Evolutionary conservation across 1,284 basidiomycete genomes (phyloP).

Genomic region (Apiotrichum mycotoxinovorans): DNA sequence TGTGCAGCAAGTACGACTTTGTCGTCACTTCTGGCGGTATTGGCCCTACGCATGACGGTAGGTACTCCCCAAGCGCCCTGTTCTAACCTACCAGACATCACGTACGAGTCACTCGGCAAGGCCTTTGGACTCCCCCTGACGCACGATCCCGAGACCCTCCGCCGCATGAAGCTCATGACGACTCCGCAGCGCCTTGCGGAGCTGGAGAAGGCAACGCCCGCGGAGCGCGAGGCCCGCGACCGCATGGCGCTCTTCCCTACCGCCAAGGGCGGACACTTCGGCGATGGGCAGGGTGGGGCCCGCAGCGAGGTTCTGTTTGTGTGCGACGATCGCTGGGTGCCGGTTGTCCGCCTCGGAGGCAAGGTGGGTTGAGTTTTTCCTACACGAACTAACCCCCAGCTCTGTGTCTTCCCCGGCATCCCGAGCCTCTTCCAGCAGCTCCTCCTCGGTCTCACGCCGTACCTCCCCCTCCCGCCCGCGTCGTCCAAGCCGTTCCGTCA

Average conservation of each 20-base stretch:
- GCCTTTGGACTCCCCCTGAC: constrained; percentile 73
- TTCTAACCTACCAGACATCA: constrained; percentile 61
- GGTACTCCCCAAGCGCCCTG: constrained; percentile 2
- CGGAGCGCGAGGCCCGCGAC: constrained; percentile 67
- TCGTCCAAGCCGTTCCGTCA: constrained; percentile 67
- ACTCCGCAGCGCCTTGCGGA: constrained; percentile 56
- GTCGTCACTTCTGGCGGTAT: constrained; percentile 79
- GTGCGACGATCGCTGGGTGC: constrained; percentile 76
- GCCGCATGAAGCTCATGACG: constrained; percentile 68
- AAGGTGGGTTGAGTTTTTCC: constrained; percentile 53
- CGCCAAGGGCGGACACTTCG: constrained; percentile 25
- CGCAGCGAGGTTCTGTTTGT: constrained; percentile 72
- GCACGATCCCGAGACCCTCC: constrained; percentile 75
- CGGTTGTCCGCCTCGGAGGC: constrained; percentile 73
- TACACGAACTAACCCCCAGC: constrained; percentile 30
- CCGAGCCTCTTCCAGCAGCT: constrained; percentile 78
- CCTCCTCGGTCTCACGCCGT: constrained; percentile 66
- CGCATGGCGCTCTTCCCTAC: constrained; percentile 80
- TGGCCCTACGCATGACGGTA: constrained; percentile 80
- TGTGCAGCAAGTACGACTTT: constrained; percentile 80
- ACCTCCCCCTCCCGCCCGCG: constrained; percentile 69
- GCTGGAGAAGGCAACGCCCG: constrained; percentile 60
- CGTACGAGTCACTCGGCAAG: constrained; percentile 78
- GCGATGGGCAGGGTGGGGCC: constrained; percentile 37
- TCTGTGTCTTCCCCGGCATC: constrained; percentile 89